Conservation (phyloP, 768 basidiomycete genomes). For the Lanmaoa rubissima region DNA sequence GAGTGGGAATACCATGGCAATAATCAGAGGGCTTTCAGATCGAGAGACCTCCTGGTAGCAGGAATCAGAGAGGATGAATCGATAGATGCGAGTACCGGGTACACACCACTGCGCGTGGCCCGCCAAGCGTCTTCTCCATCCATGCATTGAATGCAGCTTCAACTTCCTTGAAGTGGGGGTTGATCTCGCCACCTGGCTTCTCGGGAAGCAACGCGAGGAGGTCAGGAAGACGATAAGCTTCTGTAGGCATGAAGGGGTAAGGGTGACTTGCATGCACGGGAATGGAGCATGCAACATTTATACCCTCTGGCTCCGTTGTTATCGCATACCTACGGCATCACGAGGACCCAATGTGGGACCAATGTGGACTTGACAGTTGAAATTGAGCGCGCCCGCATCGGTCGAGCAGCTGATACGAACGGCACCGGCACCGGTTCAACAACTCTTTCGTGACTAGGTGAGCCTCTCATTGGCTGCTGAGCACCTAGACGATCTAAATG, state of each 20-base stretch:
- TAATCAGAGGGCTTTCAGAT: constrained; percentile 20
- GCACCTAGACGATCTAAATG: too few relatives aligned
- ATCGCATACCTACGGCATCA: too few relatives aligned
- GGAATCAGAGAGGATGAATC: neutral
- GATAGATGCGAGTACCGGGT: neutral
- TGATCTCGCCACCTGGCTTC: constrained; percentile 32
- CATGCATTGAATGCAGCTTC: constrained; percentile 11
- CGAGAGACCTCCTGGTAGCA: constrained; percentile 23
- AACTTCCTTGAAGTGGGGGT: constrained; percentile 23
- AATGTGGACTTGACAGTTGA: neutral
- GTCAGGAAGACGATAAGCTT: constrained; percentile 25
- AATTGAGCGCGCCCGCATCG: too few relatives aligned
- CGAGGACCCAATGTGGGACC: neutral
- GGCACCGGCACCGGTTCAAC: too few relatives aligned
- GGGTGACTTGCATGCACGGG: too few relatives aligned
- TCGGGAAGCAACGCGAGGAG: constrained; percentile 23
- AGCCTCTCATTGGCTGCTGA: too few relatives aligned
- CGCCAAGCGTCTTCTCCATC: neutral
- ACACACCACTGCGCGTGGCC: neutral
- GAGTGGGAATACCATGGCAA: constrained; percentile 16
- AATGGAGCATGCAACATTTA: neutral
- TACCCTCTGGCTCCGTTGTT: neutral
- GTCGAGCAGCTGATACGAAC: too few relatives aligned
- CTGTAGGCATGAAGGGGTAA: neutral
- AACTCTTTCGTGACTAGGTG: too few relatives aligned